These are phyloP conservation scores for Pochonia chlamydosporia DNA, from an alignment of 2,329 filamentous ascomycete genomes.

Conservation along the genomic window DNA sequence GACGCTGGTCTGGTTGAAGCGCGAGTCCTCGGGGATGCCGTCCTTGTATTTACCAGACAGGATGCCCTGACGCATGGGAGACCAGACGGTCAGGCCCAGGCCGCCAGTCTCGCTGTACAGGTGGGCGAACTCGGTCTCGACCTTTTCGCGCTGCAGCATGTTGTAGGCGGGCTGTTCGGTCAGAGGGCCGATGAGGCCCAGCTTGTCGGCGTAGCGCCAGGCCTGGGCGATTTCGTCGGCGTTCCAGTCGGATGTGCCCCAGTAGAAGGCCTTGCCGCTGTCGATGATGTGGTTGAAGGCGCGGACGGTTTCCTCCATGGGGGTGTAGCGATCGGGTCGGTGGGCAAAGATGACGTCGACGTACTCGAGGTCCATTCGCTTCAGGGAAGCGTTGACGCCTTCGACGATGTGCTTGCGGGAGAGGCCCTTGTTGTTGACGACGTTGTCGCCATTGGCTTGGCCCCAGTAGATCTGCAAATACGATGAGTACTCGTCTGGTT, in stretches of 20 bases:
- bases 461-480: slow-evolving; percentile 57
- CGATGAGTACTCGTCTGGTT: not conserved
- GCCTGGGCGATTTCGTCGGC: slow-evolving; percentile 61
- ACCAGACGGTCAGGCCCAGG: slow-evolving; percentile 58
- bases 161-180: slow-evolving; percentile 66
- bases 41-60: slow-evolving; percentile 64
- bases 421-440: slow-evolving; percentile 61
- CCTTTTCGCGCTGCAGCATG: slow-evolving; percentile 53
- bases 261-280: slow-evolving; percentile 63
- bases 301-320: slow-evolving; percentile 65
- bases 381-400: slow-evolving; percentile 53
- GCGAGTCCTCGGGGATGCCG: slow-evolving; percentile 53
- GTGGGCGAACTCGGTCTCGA: slow-evolving; percentile 57
- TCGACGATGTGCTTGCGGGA: slow-evolving; percentile 66
- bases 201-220: slow-evolving; percentile 53
- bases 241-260: slow-evolving; percentile 65
- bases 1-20: slow-evolving; percentile 50
- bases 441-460: slow-evolving; percentile 50
- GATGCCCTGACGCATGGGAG: slow-evolving; percentile 51
- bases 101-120: slow-evolving; percentile 52
- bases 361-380: slow-evolving; percentile 52
- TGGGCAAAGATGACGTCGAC: slow-evolving; percentile 67
- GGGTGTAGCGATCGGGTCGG: slow-evolving; percentile 60
- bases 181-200: slow-evolving; percentile 56
- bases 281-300: slow-evolving; percentile 67